phyloP scores from a whole-genome alignment of 805 yeast species.

The Nakazawaea pomicola region DNA sequence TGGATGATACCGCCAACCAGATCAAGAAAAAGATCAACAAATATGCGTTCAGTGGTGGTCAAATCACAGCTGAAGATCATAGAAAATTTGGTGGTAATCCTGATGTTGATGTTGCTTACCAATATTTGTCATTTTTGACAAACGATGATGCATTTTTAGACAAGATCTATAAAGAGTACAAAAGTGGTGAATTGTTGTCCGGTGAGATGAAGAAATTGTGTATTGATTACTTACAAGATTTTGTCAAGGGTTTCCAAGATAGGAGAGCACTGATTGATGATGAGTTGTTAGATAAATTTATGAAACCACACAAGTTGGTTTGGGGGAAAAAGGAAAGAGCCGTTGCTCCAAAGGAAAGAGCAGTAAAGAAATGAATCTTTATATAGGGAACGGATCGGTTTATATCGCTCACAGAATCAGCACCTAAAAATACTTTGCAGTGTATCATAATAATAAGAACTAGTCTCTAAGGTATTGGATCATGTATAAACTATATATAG shows the following conservation, averaged over 20 bases:
- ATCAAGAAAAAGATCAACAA: slow-evolving; percentile 93
- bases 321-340: slow-evolving; percentile 72
- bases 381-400: background rate
- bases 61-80: slow-evolving; percentile 83
- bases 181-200: slow-evolving; percentile 75
- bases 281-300: slow-evolving; percentile 57
- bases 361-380: slow-evolving; percentile 1
- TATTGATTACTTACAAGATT: slow-evolving; percentile 72
- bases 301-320: slow-evolving; percentile 78
- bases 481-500: slow-evolving; percentile 4
- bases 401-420: too few relatives aligned
- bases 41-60: slow-evolving; percentile 95
- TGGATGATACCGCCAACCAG: slow-evolving; percentile 92
- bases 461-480: too few relatives aligned
- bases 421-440: too few relatives aligned
- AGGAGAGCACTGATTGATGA: slow-evolving; percentile 65
- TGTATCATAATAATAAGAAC: too few relatives aligned
- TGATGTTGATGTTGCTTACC: slow-evolving; percentile 92
- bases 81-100: slow-evolving; percentile 88
- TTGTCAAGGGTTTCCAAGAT: slow-evolving; percentile 78
- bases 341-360: slow-evolving; percentile 59
- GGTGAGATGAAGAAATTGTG: slow-evolving; percentile 93
- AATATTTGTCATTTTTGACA: slow-evolving; percentile 83
- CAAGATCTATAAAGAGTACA: slow-evolving; percentile 58
- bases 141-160: slow-evolving; percentile 81